phyloP scores from a whole-genome alignment of 768 basidiomycete species.

The Termitomyces sp. region DNA sequence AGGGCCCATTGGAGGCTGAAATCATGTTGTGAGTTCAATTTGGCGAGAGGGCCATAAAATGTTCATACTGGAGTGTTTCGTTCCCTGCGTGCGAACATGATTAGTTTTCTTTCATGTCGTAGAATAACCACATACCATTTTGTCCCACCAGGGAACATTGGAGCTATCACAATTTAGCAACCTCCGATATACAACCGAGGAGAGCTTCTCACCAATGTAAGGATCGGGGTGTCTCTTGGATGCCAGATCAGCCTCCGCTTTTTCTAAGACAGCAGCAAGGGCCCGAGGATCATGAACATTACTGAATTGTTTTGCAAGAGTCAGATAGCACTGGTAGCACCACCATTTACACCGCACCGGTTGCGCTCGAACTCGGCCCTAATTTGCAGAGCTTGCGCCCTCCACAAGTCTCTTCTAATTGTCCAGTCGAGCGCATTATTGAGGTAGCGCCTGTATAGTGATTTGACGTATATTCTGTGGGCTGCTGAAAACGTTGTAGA shows the following conservation, averaged over 20 bases:
- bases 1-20: slow-evolving; percentile 56
- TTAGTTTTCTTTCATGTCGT: slow-evolving; percentile 10
- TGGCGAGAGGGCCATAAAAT: slow-evolving; percentile 3
- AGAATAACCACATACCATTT: slow-evolving; percentile 68
- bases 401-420: slow-evolving; percentile 81
- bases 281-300: slow-evolving; percentile 82
- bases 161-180: slow-evolving; percentile 41
- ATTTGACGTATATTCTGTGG: slow-evolving; percentile 84
- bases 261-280: slow-evolving; percentile 67
- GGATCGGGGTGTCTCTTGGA: slow-evolving; percentile 81
- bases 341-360: slow-evolving; percentile 44
- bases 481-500: slow-evolving; percentile 62
- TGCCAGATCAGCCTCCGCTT: slow-evolving; percentile 73
- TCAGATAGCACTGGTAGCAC: neutral
- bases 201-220: slow-evolving; percentile 65
- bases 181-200: neutral
- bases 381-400: slow-evolving; percentile 77
- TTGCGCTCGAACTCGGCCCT: slow-evolving; percentile 92
- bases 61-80: slow-evolving; percentile 71
- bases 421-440: slow-evolving; percentile 90
- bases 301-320: slow-evolving; percentile 30
- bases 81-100: slow-evolving; percentile 45
- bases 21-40: slow-evolving; percentile 9
- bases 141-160: slow-evolving; percentile 84
- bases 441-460: slow-evolving; percentile 83